These are phyloP conservation scores for Macrolepiota dolichaula DNA, from an alignment of 768 basidiomycete species.

Conservation along the genomic window DNA sequence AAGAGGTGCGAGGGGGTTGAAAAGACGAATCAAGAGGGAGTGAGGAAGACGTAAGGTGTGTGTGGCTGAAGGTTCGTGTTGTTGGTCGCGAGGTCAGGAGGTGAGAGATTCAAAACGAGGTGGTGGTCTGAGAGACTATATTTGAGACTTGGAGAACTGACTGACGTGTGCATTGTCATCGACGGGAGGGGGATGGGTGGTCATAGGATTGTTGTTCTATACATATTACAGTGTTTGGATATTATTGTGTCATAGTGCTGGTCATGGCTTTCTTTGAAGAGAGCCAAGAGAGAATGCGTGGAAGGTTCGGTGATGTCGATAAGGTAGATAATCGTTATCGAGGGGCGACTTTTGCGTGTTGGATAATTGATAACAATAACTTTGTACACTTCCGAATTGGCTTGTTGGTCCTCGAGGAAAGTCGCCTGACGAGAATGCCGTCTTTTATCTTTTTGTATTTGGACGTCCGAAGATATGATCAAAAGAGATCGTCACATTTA, in stretches of 20 bases:
- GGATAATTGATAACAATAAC: not conserved
- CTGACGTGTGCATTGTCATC: not conserved
- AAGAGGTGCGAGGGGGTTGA: not conserved
- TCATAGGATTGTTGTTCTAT: not conserved
- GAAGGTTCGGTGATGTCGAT: not conserved
- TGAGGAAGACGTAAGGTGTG: too few species aligned
- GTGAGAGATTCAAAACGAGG: not conserved
- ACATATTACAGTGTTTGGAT: not conserved
- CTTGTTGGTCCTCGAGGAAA: not conserved
- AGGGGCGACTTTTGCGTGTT: not conserved
- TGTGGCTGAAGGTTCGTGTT: too few species aligned
- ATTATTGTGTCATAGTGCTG: not conserved
- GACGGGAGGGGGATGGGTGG: not conserved
- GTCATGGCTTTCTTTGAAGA: not conserved
- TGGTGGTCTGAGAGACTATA: too few species aligned
- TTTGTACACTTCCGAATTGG: not conserved
- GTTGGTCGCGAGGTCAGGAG: not conserved
- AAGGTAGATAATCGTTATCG: conserved; percentile 4
- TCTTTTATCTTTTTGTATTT: too few species aligned
- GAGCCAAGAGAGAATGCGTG: not conserved
- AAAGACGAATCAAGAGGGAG: too few species aligned
- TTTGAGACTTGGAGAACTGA: not conserved
- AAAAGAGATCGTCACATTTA: not conserved
- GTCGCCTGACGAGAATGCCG: not conserved
- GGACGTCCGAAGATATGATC: not conserved